phyloP scores from a whole-genome alignment of 2,329 filamentous ascomycete genomes.

The Allantophomopsis lycopodina region DNA sequence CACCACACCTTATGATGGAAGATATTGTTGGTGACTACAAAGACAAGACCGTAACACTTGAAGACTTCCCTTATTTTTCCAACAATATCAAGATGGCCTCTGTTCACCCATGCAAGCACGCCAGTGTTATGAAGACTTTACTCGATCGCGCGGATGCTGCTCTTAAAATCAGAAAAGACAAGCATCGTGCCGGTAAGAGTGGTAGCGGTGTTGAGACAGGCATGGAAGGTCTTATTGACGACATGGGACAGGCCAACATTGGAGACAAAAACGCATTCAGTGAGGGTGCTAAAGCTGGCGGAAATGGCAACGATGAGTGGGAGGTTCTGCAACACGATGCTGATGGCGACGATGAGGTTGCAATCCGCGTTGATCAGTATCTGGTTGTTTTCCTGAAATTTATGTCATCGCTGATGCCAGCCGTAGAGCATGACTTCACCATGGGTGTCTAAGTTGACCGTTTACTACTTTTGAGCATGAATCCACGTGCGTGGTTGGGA shows the following conservation, averaged over 20 bases:
- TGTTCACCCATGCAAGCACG: constrained; percentile 94
- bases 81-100: constrained; percentile 90
- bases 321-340: constrained; percentile 48
- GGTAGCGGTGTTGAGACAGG: constrained; percentile 34
- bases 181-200: constrained; percentile 50
- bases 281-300: constrained; percentile 31
- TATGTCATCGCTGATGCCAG: constrained; percentile 74
- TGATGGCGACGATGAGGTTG: constrained; percentile 58
- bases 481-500: no score
- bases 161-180: constrained; percentile 75
- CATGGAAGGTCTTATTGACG: constrained; percentile 77
- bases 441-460: constrained; percentile 59
- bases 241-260: constrained; percentile 52
- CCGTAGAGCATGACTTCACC: constrained; percentile 95
- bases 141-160: constrained; percentile 91
- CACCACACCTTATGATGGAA: constrained; percentile 84
- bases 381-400: constrained; percentile 80
- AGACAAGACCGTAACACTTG: constrained; percentile 95
- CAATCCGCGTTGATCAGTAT: constrained; percentile 80
- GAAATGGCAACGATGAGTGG: constrained; percentile 44
- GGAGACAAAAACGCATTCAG: constrained; percentile 23
- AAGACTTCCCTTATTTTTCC: constrained; percentile 93
- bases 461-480: not conserved
- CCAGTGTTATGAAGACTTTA: constrained; percentile 93
- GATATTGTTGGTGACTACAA: constrained; percentile 95